These are phyloP conservation scores for Chrysophaeum taylorii DNA, from an alignment of 352 stramenopile species.

Conservation along the genomic window DNA sequence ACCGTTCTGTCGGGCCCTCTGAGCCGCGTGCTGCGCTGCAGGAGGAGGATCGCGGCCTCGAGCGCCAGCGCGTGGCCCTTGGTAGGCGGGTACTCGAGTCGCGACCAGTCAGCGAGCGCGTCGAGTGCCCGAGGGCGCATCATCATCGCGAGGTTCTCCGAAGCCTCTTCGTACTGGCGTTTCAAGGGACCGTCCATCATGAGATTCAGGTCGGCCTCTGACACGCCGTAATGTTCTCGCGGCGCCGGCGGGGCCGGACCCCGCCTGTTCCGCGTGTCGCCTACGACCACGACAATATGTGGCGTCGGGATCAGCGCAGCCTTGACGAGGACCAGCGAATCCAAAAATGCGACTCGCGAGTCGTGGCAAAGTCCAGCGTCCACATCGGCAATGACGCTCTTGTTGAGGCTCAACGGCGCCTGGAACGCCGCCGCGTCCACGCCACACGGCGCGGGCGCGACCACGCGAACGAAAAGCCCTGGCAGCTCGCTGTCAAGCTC, in stretches of 20 bases:
- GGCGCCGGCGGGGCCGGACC: neutral
- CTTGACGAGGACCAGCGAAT: constrained; percentile 17
- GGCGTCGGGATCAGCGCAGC: constrained; percentile 21
- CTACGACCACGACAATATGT: constrained; percentile 14
- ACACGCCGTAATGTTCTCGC: constrained; percentile 15
- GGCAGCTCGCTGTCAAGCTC: constrained; percentile 6
- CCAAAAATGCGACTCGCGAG: constrained; percentile 5
- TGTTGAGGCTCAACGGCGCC: constrained; percentile 11
- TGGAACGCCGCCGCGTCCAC: constrained; percentile 23
- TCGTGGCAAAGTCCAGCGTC: constrained; percentile 15
- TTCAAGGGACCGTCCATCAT: constrained; percentile 18
- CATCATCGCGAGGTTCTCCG: constrained; percentile 2
- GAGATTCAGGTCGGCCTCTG: constrained; percentile 12
- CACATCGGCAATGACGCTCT: constrained; percentile 16
- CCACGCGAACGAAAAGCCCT: constrained; percentile 22
- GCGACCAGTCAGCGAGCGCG: neutral
- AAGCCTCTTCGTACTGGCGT: constrained; percentile 4
- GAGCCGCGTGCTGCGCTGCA: constrained; percentile 6
- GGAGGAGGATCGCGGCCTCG: constrained; percentile 18
- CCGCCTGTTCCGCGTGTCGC: constrained; percentile 15
- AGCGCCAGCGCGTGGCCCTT: constrained; percentile 15
- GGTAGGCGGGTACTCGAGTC: constrained; percentile 6
- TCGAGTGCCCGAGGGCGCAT: neutral
- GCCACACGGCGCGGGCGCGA: neutral
- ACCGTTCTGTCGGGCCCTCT: constrained; percentile 21